Evolutionary conservation across 2,329 filamentous ascomycete genomes (phyloP).

Genomic region (Ceratocystis albifundus): DNA sequence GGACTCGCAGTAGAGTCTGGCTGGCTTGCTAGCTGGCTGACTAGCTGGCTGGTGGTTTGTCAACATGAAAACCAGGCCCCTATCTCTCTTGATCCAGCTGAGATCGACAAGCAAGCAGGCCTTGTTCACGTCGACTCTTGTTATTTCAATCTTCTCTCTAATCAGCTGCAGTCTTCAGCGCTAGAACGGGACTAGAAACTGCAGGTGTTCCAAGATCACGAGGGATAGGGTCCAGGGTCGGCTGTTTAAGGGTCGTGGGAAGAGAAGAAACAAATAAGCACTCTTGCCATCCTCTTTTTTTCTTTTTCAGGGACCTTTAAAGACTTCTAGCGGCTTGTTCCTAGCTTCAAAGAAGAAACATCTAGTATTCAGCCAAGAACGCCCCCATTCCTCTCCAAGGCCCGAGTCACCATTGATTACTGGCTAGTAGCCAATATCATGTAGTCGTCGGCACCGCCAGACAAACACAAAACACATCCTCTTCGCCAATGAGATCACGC

Average conservation of each 20-base stretch:
- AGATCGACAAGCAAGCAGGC: too few relatives aligned
- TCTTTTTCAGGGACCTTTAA: neutral
- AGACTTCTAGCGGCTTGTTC: neutral
- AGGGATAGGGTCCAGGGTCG: neutral
- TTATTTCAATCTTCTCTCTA: too few relatives aligned
- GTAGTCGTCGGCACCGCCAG: too few relatives aligned
- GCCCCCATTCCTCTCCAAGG: neutral
- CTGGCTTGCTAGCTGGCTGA: too few relatives aligned
- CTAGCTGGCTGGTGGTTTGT: too few relatives aligned
- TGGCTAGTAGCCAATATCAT: neutral
- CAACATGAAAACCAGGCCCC: too few relatives aligned
- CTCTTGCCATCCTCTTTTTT: neutral
- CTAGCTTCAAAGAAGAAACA: neutral
- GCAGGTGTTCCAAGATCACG: neutral
- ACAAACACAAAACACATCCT: too few relatives aligned
- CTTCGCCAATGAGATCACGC: too few relatives aligned
- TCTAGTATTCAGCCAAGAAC: neutral
- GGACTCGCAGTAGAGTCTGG: too few relatives aligned
- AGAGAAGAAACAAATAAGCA: neutral
- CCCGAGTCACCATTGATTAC: neutral
- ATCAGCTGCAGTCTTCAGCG: neutral
- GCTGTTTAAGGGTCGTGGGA: neutral
- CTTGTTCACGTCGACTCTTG: too few relatives aligned
- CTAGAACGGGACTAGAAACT: slow-evolving; percentile 6
- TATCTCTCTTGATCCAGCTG: too few relatives aligned